Percentiles rank a stretch among this genome's conserved stretches.
Evolutionary conservation across 768 basidiomycete genomes (phyloP).

Genomic region (Podaxis mareebaensis): DNA sequence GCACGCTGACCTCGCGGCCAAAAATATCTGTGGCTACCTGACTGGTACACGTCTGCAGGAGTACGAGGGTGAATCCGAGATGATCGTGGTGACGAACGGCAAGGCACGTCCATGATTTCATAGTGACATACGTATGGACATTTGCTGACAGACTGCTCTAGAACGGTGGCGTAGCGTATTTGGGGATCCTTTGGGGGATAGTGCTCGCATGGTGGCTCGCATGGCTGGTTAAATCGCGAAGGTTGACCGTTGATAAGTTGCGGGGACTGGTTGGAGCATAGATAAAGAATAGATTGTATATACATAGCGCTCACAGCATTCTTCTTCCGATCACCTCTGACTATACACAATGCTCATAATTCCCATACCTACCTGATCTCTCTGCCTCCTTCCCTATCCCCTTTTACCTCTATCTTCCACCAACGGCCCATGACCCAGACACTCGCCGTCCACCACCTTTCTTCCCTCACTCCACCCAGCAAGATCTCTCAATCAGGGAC

Average conservation of each 20-base stretch:
- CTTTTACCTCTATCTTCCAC: neutral
- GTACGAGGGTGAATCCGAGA: conserved; percentile 52
- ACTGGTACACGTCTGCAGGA: conserved; percentile 22
- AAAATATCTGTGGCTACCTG: conserved; percentile 14
- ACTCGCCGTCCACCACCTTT: conserved; percentile 3
- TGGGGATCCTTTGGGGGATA: conserved; percentile 45
- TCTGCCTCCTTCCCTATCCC: conserved; percentile 1
- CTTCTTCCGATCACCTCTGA: conserved; percentile 7
- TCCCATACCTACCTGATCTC: conserved; percentile 11
- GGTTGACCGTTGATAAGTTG: neutral
- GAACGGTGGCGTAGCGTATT: conserved; percentile 40
- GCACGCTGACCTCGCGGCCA: conserved; percentile 20
- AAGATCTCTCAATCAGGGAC: conserved; percentile 1
- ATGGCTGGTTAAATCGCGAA: conserved; percentile 28
- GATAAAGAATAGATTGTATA: neutral
- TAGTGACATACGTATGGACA: too few species aligned
- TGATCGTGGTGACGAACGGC: conserved; percentile 56
- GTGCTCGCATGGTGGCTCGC: conserved; percentile 45
- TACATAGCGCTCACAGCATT: neutral
- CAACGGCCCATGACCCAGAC: conserved; percentile 5
- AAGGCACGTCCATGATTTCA: conserved; percentile 35
- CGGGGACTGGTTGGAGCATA: neutral
- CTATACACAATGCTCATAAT: conserved; percentile 8
- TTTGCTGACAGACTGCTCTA: conserved; percentile 17
- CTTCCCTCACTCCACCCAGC: conserved; percentile 14